Evolutionary conservation across 2,329 filamentous ascomycete genomes (phyloP), one percentile per base, ranked within the genome.

Genomic region (Ascochyta koolunga): DNA sequence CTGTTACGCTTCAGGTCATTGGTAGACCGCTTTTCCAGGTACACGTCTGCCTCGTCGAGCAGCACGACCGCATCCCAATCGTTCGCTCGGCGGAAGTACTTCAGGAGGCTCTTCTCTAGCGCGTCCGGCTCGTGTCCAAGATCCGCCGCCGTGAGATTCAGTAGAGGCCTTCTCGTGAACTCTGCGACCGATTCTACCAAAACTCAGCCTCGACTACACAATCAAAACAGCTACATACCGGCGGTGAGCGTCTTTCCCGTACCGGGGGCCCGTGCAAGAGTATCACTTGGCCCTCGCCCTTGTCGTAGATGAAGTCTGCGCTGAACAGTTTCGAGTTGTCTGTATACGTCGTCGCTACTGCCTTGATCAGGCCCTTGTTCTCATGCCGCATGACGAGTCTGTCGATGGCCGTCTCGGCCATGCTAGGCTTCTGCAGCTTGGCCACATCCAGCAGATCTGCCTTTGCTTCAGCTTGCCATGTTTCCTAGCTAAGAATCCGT

Each of bases 221-320:
- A 32, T 24, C 18, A 16, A 31, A 4, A 15, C 27, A 15, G 27
- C 37, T 27, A 55, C 58, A 36, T 54, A 71, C 70, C 73, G 25
- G 71, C 63, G n/a, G 73, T 64, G 9, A 98, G 81, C 2, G 93
- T 98, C 81, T 98, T 98, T 66, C 95, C 93, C 5, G 93, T 97
- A 74, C 93, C 93, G 1, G 93, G 5, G 93, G 93, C 0, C 93
- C 93, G 76, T 65, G 62, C 5, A 62, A 46, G 18, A 64, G 54
- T 8, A 66, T 37, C 3, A 66, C 56, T 4, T 62, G 56, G 2
- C 63, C 63, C 15, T 60, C 55, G 4, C 63, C 63, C 19, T 66
- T 66, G 19, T 79, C 80, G 16, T 76, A 70, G 15, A 83, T 77
- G 16, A 83, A 70, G 57, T 83, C 60, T 13, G 55, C 55, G 4